Evolutionary conservation across 352 stramenopile genomes (phyloP), one percentile per base, ranked within the genome.

Genomic region (Halophytophthora polymorphica): DNA sequence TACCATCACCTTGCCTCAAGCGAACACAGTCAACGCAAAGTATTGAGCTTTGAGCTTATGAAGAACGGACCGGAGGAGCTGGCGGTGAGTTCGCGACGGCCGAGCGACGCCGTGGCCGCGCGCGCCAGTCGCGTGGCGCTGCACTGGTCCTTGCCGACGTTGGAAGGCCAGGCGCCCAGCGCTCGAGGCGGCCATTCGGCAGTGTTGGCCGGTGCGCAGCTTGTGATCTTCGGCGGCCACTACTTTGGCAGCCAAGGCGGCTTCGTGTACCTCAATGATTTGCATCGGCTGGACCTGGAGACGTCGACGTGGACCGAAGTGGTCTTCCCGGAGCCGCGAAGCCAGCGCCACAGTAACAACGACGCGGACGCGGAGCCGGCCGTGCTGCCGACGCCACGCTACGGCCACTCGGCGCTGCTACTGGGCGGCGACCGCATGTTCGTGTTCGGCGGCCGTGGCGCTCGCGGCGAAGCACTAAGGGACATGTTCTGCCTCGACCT

Each of bases 401-500:
- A 96, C 67, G 80, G 83, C n/a, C 87, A 96, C 67, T 90, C 76
- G 42, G 84, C 81, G 6, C 42, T 95, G 29, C 63, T 97, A 14
- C 48, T 97, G 7, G 56, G 58, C 33, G 63, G 62, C 15, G 57
- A 73, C n/a, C 74, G 75, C 10, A 90, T 90, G 83, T 88, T 88
- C 49, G 61, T 90, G 2, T 93, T 90, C 61, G 79, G 83, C 18
- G 83, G 83, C n/a, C 73, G 75, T 25, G 77, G 77, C 0, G 50
- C 50, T 18, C 61, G 66, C 22, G 58, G 60, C 25, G 62, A 72
- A 29, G 68, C 89, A 28, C 90, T 87, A 47, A 73, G 86, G 23
- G 90, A 97, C 64, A 93, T 96, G 61, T 83, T 90, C 36, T 96
- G 93, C 63, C 74, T 97, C 14, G 87, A 97, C 54, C 51, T 97